These are phyloP conservation scores for Jacaranda copaia DNA, from an alignment of 257 asterid genomes.

Conservation along the genomic window DNA sequence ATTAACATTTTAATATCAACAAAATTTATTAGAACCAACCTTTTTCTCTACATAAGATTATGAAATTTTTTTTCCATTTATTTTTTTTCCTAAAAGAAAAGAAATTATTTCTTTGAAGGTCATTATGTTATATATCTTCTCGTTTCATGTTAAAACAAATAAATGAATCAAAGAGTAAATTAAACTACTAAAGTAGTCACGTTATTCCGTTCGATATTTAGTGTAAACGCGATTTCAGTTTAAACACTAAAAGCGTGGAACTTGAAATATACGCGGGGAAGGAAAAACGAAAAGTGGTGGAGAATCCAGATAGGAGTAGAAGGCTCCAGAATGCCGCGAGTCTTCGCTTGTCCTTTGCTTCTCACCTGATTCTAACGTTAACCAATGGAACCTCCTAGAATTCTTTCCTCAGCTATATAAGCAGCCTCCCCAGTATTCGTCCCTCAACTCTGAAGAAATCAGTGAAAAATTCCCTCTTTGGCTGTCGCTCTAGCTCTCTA, in stretches of 20 bases:
- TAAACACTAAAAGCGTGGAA: constrained; percentile 9
- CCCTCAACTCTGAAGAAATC: background rate
- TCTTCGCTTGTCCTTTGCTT: background rate
- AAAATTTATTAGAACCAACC: no score
- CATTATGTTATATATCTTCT: no score
- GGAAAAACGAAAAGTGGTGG: background rate
- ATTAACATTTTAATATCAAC: no score
- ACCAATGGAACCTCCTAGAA: constrained; percentile 64
- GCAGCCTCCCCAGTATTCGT: background rate
- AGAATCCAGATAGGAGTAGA: constrained; percentile 46
- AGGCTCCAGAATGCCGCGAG: constrained; percentile 54
- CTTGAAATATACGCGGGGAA: constrained; percentile 30
- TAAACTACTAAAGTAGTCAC: no score
- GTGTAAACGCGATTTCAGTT: background rate
- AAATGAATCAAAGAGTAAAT: no score
- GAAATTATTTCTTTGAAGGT: no score
- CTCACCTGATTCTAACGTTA: background rate
- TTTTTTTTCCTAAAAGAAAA: no score
- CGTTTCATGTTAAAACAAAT: no score
- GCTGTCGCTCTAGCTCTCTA: background rate
- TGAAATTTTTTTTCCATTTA: no score
- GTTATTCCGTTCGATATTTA: background rate
- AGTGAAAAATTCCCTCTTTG: background rate
- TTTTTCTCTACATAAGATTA: no score
- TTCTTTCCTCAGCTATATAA: constrained; percentile 31